Percentiles rank a stretch among this genome's conserved stretches.
These are phyloP conservation scores for Cryptococcus sp. DNA, from an alignment of 1,284 basidiomycete genomes.

Conservation along the genomic window DNA sequence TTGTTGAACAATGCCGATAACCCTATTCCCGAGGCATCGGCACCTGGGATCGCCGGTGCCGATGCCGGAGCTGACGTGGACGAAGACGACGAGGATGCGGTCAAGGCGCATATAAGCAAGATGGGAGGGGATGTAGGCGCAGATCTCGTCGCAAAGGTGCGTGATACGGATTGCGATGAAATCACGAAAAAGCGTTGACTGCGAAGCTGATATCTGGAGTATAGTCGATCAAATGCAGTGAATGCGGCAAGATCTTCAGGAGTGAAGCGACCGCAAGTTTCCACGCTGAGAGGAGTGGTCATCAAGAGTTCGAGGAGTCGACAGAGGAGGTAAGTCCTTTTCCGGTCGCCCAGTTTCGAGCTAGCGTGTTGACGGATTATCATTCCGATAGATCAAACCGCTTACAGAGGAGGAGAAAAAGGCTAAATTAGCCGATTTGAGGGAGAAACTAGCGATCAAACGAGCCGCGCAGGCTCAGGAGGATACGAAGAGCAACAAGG, in stretches of 20 bases:
- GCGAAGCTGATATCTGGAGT: neutral
- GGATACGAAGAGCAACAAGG: constrained; percentile 69
- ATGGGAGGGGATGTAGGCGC: constrained; percentile 39
- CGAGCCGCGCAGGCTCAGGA: constrained; percentile 67
- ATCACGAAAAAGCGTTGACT: neutral
- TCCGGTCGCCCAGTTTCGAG: neutral
- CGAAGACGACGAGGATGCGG: constrained; percentile 65
- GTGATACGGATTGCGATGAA: constrained; percentile 7
- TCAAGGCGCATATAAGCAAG: constrained; percentile 54
- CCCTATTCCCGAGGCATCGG: constrained; percentile 59
- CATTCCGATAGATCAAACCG: constrained; percentile 57
- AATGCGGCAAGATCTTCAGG: constrained; percentile 83
- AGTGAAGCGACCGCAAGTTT: constrained; percentile 86
- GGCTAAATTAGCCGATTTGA: constrained; percentile 74
- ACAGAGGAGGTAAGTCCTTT: constrained; percentile 73
- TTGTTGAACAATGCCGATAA: constrained; percentile 75
- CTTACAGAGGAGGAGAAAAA: constrained; percentile 94
- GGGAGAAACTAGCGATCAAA: constrained; percentile 75
- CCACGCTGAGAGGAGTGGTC: constrained; percentile 93
- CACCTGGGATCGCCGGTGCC: constrained; percentile 7
- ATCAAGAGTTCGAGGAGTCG: constrained; percentile 92
- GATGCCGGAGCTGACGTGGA: constrained; percentile 63
- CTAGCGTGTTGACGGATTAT: neutral
- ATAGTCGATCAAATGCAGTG: constrained; percentile 47
- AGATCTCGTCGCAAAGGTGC: constrained; percentile 38